Evolutionary conservation across 768 basidiomycete species (phyloP), one percentile per base, ranked within the genome.

Genomic region (Cubamyces lactineus): DNA sequence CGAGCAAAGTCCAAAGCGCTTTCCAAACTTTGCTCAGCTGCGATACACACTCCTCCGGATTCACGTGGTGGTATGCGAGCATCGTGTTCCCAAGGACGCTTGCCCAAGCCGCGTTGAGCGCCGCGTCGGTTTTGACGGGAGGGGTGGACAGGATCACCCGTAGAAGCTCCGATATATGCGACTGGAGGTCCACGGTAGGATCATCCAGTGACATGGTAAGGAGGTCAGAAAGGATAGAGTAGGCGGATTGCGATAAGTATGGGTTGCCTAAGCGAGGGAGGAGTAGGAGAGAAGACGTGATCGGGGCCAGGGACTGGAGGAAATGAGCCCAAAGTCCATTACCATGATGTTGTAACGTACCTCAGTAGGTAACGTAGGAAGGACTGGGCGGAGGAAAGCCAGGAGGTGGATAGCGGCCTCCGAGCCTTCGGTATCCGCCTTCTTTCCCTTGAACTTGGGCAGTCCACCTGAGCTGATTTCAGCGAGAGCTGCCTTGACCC

Each of bases 191-290:
- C 62, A 76, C 78, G 3, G 80, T 78, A 6, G 79, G 80, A 48
- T 86, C 85, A 52, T 81, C 77, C 12, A 78, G 71, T 2, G 84
- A 80, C 17, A 80, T 73, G 23, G 82, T 72, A 63, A 98, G 87
- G 5, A 98, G 80, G 65, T 89, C 88, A 34, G 95, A 87, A 65
- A 99, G 82, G 50, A 96, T 83, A 41, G 90, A 87, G 72, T 96
- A 98, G 30, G 91, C 82, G 15, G 92, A 86, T 73, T 95, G 89
- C 0, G 96, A 90, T 45, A 99, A 82, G 73, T 95, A 97, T 21
- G 91, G 85, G 67, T 92, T 94, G 41, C 90, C 91, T 8, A 96
- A 81, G 58, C 92, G 89, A 19, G 96, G 94, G 34, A 98, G 85
- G 23, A 84, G 79, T 6, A 98, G 85, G 26, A 98, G 84, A 21